phyloP scores from a whole-genome alignment of 2,329 filamentous ascomycete genomes.

The Immersiporthe knoxdaviesiana region DNA sequence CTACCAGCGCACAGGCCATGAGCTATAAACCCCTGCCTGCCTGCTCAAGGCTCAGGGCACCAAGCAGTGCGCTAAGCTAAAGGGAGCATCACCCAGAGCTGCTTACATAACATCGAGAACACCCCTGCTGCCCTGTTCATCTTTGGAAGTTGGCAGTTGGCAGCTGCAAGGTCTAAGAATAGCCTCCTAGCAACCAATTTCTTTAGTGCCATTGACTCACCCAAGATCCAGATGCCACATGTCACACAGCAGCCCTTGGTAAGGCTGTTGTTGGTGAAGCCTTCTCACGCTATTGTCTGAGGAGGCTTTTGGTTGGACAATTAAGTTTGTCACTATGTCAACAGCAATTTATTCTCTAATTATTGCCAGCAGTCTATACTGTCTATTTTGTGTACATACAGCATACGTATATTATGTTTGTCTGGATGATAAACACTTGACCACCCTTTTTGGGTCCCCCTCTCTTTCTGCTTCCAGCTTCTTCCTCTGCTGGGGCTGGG shows the following conservation, averaged over 20 bases:
- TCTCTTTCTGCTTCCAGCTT: background rate
- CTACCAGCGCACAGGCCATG: constrained; percentile 16
- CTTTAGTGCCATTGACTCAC: background rate
- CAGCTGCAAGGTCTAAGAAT: background rate
- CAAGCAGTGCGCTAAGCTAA: background rate
- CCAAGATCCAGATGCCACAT: background rate
- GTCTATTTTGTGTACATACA: background rate
- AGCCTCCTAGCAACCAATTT: background rate
- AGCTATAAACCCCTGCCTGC: constrained; percentile 3
- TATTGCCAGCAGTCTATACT: too few relatives aligned
- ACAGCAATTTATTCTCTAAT: too few relatives aligned
- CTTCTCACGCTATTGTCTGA: too few relatives aligned
- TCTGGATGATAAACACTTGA: background rate
- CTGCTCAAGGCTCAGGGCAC: background rate
- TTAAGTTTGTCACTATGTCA: too few relatives aligned
- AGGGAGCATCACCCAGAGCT: background rate
- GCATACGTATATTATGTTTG: background rate
- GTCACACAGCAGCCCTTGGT: background rate
- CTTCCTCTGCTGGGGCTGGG: background rate
- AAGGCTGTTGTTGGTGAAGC: too few relatives aligned
- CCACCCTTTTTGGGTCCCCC: background rate
- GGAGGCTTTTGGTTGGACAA: too few relatives aligned
- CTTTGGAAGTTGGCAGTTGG: background rate
- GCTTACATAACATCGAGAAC: background rate
- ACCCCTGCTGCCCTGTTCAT: background rate